These are phyloP conservation scores for Monilinia polystroma DNA, from an alignment of 2,329 filamentous ascomycete genomes.

Conservation along the genomic window DNA sequence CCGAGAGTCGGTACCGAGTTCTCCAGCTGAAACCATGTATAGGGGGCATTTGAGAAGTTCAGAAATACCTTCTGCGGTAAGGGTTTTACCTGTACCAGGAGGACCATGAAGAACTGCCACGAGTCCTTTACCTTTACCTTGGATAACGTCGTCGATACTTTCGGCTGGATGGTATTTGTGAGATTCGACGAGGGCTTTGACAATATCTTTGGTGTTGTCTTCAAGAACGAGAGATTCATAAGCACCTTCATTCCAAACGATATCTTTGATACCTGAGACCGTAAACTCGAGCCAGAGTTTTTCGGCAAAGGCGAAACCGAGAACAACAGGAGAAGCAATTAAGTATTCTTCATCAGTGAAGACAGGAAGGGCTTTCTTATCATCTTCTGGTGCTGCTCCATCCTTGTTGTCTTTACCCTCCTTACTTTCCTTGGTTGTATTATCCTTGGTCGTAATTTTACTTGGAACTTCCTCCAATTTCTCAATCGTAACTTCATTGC, in stretches of 20 bases:
- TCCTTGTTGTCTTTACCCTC: constrained; percentile 28
- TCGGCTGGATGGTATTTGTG: constrained; percentile 80
- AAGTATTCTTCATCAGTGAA: constrained; percentile 84
- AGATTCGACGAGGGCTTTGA: constrained; percentile 78
- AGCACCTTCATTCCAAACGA: constrained; percentile 79
- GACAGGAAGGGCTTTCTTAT: constrained; percentile 45
- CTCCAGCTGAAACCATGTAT: constrained; percentile 79
- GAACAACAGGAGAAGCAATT: constrained; percentile 77
- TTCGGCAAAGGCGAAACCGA: constrained; percentile 84
- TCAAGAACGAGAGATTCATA: constrained; percentile 79
- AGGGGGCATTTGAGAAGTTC: constrained; percentile 79
- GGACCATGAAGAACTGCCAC: constrained; percentile 80
- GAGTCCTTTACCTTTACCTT: constrained; percentile 83
- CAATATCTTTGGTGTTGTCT: constrained; percentile 60
- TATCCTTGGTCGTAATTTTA: constrained; percentile 33
- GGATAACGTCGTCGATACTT: constrained; percentile 79
- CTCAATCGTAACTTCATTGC: constrained; percentile 54
- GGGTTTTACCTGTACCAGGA: constrained; percentile 83
- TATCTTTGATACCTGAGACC: constrained; percentile 74
- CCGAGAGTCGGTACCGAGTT: constrained; percentile 75
- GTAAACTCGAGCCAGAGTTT: constrained; percentile 90
- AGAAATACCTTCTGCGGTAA: constrained; percentile 83
- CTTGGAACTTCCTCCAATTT: constrained; percentile 55
- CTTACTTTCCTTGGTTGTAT: no score
- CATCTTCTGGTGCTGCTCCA: constrained; percentile 28